phyloP scores from a whole-genome alignment of 2,329 filamentous ascomycete genomes.

The Cordyceps sp. region DNA sequence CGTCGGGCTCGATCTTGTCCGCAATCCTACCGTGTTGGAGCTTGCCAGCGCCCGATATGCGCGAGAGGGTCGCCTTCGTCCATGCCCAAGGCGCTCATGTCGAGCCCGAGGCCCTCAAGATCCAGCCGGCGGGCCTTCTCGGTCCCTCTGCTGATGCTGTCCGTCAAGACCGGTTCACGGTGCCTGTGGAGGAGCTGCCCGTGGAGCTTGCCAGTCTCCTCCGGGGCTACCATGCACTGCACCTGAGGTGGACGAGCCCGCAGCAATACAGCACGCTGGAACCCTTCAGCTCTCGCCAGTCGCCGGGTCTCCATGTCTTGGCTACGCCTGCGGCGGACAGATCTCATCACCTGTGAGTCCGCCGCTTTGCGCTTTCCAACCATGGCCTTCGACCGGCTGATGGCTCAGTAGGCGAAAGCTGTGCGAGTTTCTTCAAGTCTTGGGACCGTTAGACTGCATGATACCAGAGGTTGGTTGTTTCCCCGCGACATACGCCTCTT shows the following conservation, averaged over 20 bases:
- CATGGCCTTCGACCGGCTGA: too few species aligned
- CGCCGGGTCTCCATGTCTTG: constrained; percentile 69
- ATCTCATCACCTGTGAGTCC: constrained; percentile 7
- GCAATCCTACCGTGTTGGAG: too few species aligned
- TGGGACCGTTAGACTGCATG: constrained; percentile 40
- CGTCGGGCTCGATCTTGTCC: too few species aligned
- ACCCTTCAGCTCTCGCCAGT: constrained; percentile 58
- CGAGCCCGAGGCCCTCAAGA: constrained; percentile 43
- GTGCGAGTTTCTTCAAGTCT: constrained; percentile 41
- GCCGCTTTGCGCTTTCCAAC: too few species aligned
- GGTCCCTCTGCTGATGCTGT: constrained; percentile 43
- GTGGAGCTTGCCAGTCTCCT: constrained; percentile 46
- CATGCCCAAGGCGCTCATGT: constrained; percentile 47
- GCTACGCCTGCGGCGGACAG: constrained; percentile 37
- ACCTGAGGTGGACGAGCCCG: constrained; percentile 62
- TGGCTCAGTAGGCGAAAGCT: constrained; percentile 24
- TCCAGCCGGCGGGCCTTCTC: constrained; percentile 38
- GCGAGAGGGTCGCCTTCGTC: constrained; percentile 66
- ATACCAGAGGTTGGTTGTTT: constrained; percentile 9
- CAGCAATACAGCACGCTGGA: constrained; percentile 38
- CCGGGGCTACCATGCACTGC: constrained; percentile 50
- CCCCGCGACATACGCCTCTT: too few species aligned
- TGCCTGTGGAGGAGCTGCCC: constrained; percentile 59
- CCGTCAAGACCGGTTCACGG: constrained; percentile 65
- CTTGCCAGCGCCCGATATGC: too few species aligned